Conservation (phyloP, 768 basidiomycete species). For the Gelatoporia subvermispora region DNA sequence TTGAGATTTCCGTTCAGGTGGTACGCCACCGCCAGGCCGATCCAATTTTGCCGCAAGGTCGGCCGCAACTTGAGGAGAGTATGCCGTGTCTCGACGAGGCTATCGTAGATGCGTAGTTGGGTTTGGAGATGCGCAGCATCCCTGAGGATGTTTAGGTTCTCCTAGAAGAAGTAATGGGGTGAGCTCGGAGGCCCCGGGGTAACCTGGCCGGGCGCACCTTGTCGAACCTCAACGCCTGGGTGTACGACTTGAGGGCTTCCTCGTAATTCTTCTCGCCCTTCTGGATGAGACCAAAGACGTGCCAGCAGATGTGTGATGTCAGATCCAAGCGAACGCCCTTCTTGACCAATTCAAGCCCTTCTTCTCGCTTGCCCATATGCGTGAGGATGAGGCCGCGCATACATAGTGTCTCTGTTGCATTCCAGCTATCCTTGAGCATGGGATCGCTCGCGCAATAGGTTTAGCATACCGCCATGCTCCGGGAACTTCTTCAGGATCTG, state of each 20-base stretch:
- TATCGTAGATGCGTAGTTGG: conserved; percentile 77
- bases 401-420: conserved; percentile 76
- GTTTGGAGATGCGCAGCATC: conserved; percentile 88
- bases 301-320: conserved; percentile 94
- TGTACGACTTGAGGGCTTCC: conserved; percentile 90
- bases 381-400: conserved; percentile 92
- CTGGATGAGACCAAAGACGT: conserved; percentile 93
- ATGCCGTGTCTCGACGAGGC: conserved; percentile 76
- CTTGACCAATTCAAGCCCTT: conserved; percentile 80
- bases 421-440: neutral
- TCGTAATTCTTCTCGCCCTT: conserved; percentile 94
- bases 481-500: conserved; percentile 94
- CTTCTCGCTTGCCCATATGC: conserved; percentile 73
- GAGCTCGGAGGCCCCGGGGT: neutral
- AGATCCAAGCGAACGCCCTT: conserved; percentile 78
- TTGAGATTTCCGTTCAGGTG: conserved; percentile 71
- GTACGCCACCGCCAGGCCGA: conserved; percentile 83
- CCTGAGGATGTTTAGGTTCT: conserved; percentile 89
- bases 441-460: no score
- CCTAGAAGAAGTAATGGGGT: conserved; percentile 40
- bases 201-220: conserved; percentile 43
- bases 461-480: conserved; percentile 86
- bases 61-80: conserved; percentile 78
- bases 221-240: conserved; percentile 84
- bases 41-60: conserved; percentile 82